Evolutionary conservation across 2,329 filamentous ascomycete genomes (phyloP).

Genomic region (Fusarium citri): DNA sequence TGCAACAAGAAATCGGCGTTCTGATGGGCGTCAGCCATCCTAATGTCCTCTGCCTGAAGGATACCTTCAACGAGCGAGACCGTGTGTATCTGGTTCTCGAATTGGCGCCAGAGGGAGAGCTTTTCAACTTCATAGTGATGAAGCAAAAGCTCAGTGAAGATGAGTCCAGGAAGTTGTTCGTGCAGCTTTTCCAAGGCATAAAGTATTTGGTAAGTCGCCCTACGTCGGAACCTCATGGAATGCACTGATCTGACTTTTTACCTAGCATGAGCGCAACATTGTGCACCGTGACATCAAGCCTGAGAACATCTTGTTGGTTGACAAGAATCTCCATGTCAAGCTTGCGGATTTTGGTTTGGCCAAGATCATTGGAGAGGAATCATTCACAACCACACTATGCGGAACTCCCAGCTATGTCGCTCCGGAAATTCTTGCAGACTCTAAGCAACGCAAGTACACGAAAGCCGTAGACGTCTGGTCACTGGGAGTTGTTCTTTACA

Average conservation of each 20-base stretch:
- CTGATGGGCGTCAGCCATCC: slow-evolving; percentile 97
- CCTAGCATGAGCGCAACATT: slow-evolving; percentile 93
- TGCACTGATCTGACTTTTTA: slow-evolving; percentile 5
- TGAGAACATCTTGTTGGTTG: slow-evolving; percentile 91
- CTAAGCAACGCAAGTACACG: slow-evolving; percentile 86
- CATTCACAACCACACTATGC: slow-evolving; percentile 95
- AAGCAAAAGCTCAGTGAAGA: slow-evolving; percentile 88
- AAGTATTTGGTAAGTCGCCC: slow-evolving; percentile 84
- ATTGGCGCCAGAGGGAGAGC: slow-evolving; percentile 89
- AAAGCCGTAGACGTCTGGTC: slow-evolving; percentile 97
- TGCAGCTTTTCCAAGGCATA: slow-evolving; percentile 90
- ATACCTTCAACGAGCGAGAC: slow-evolving; percentile 91
- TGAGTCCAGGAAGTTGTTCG: slow-evolving; percentile 87
- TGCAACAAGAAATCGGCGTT: slow-evolving; percentile 96
- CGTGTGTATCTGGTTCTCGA: slow-evolving; percentile 93
- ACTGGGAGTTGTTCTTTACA: slow-evolving; percentile 96
- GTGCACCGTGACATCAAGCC: slow-evolving; percentile 98
- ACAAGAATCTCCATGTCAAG: slow-evolving; percentile 88
- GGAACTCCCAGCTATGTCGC: slow-evolving; percentile 98
- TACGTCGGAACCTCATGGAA: not conserved
- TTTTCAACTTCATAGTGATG: slow-evolving; percentile 95
- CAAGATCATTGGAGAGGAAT: slow-evolving; percentile 98
- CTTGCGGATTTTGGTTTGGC: slow-evolving; percentile 96
- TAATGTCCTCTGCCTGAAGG: slow-evolving; percentile 91
- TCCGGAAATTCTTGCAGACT: slow-evolving; percentile 90